A percentile compares a stretch with the other conserved stretches of the same genome.
These are phyloP conservation scores for Neospermospora avenae DNA, from an alignment of 2,329 filamentous ascomycete species.

Conservation along the genomic window DNA sequence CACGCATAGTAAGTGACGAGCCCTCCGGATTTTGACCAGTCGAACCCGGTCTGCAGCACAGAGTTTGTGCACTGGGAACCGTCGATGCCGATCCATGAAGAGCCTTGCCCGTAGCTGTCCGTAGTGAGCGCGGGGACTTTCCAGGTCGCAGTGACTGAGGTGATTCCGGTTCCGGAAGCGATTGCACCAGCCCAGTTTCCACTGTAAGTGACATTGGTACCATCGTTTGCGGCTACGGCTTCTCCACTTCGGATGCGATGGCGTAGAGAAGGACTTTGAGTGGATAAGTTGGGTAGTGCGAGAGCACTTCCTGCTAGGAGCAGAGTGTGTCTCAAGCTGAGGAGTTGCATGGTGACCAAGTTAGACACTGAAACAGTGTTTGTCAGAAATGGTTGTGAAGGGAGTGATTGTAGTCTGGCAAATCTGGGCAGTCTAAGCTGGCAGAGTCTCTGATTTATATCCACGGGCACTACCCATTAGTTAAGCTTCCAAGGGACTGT, in stretches of 20 bases:
- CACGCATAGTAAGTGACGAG: conserved; percentile 48
- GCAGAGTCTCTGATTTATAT: too few species aligned
- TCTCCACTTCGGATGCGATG: conserved; percentile 5
- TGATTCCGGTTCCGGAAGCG: conserved; percentile 48
- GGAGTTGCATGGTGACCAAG: conserved; percentile 17
- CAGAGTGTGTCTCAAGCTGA: too few species aligned
- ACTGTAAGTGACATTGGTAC: conserved; percentile 47
- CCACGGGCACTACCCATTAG: too few species aligned
- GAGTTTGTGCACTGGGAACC: conserved; percentile 51
- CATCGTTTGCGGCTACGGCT: conserved; percentile 35
- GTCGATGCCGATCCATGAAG: conserved; percentile 52
- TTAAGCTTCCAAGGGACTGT: too few species aligned
- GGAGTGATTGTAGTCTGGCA: too few species aligned
- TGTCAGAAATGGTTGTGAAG: too few species aligned
- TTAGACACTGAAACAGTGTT: too few species aligned
- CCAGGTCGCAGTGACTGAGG: conserved; percentile 50
- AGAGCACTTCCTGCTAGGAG: too few species aligned
- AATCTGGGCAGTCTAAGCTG: too few species aligned
- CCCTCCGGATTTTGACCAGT: conserved; percentile 46
- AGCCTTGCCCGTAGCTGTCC: conserved; percentile 39
- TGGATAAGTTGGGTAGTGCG: too few species aligned
- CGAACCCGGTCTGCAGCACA: conserved; percentile 55
- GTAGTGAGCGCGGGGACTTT: conserved; percentile 44
- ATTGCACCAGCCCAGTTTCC: conserved; percentile 60
- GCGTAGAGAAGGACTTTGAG: too few species aligned